Base-by-base conservation (phyloP, 768 basidiomycete genomes). In the Auriculariales sp. region DNA sequence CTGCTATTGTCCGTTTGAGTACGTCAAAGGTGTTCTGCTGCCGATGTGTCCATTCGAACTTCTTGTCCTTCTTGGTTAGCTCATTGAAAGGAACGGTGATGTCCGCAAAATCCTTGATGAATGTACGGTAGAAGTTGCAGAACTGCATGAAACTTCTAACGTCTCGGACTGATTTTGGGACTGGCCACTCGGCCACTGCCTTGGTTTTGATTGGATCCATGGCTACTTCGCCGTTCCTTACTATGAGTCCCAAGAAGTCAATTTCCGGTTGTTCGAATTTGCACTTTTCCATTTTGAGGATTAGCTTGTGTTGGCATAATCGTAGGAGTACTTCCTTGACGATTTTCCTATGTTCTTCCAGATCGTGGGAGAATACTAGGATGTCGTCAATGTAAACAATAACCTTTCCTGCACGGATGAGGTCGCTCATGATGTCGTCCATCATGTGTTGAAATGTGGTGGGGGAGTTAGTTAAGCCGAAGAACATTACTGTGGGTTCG, bases 161-260 rank as follows among this genome's bases (percentile, higher is more conserved):
- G 3, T 60, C 55, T 30, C 59, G 60, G 14, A 63, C 49, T 4
- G 48, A 61, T 15, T 28, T 52, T 0, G 69, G 71, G 2, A 28
- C 47, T 0, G 64, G 68, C 71, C 72, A 72, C 1, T 63, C 53
- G 3, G 34, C 6, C 1, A 76, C 59, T 0, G 61, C 64, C 6
- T 64, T 39, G 24, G 76, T 54, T 56, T 76, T 77, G 6, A 50
- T 54, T 1, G 59, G 58, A 47, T 67, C 62, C 69, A 74, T 73
- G 15, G 34, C 29, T 30, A 72, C 54, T 22, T 61, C 58, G 9
- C 60, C 54, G 4, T 56, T 50, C 10, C 52, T 34, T 47, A 74
- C 54, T 31, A 72, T 54, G 52, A 65, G 67, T 3, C 73, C 68
- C 0, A 74, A 61, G 58, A 67, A 73, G 44, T 69, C 63, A 10